Evolutionary conservation across 352 stramenopile genomes (phyloP).

Genomic region (Phytopythium kandeliae): DNA sequence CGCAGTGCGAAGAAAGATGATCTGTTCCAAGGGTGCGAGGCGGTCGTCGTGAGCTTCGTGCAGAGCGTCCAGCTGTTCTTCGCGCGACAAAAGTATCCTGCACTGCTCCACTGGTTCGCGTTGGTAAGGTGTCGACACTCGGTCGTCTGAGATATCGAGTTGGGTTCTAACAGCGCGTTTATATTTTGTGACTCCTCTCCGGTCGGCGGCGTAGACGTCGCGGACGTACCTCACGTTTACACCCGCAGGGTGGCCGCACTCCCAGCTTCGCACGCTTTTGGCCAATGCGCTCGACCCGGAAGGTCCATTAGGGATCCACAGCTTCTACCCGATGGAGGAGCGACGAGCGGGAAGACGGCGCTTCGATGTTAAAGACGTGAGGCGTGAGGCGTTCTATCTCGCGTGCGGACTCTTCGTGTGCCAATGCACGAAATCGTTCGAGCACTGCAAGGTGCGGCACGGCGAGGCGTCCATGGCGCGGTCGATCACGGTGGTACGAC

Average conservation of each 20-base stretch:
- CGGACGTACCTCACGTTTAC: constrained; percentile 76
- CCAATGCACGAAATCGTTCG: constrained; percentile 53
- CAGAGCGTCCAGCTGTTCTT: constrained; percentile 80
- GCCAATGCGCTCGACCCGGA: constrained; percentile 77
- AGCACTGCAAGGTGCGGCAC: constrained; percentile 29
- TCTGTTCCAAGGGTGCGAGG: constrained; percentile 28
- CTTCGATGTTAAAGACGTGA: constrained; percentile 42
- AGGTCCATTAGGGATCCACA: constrained; percentile 71
- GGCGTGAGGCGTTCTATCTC: constrained; percentile 76
- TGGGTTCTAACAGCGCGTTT: not conserved
- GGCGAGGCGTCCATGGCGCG: not conserved
- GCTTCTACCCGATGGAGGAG: constrained; percentile 67
- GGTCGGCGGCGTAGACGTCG: constrained; percentile 39
- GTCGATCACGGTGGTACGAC: constrained; percentile 12
- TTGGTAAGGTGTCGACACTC: constrained; percentile 29
- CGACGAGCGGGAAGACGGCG: not conserved
- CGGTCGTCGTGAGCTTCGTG: constrained; percentile 44
- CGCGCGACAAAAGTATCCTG: constrained; percentile 75
- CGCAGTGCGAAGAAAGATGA: constrained; percentile 18
- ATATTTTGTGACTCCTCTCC: not conserved
- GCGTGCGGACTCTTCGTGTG: constrained; percentile 68
- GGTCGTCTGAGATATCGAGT: not conserved
- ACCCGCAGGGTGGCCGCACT: constrained; percentile 39
- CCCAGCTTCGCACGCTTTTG: constrained; percentile 61
- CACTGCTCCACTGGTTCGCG: constrained; percentile 77